Base-by-base conservation (phyloP, 2,329 filamentous ascomycete genomes). In the Trichophyton benhamiae region DNA sequence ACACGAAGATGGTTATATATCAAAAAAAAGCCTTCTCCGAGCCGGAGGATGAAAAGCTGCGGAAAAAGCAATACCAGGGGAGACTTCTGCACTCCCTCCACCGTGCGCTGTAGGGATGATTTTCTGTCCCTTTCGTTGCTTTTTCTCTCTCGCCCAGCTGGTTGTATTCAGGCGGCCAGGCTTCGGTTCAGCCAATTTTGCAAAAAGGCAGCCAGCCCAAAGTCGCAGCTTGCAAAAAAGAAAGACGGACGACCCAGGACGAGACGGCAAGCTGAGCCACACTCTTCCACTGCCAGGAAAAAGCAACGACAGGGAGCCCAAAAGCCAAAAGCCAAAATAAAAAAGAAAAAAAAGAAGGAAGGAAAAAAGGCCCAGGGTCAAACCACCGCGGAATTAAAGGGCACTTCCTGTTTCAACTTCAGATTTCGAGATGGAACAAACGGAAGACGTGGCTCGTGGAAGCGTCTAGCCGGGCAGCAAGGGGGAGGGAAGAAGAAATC, bases 1-100 rank as follows among this genome's bases (percentile, higher is more conserved):
- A 42, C 25, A 61, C 17, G 58, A 42, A 52, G 44, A 49, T 60
- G 25, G 13, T 55, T 49, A 49, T 49, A 49, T 49, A 42, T 42
- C 41, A n/a, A 17, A n/a, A 41, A 41, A 9, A 49, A 36, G 49
- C 25, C 49, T n/a, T 42, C 41, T 25, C 20, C 20, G 46, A 48
- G 20, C 20, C 46, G 25, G 49, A 55, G 30, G 30, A 55, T 55
- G 30, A 33, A 55, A 30, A 55, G 30, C 25, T n/a, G n/a, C 25
- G n/a, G n/a, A 55, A 55, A 55, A 55, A 55, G 49, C 13, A 55
- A 55, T 36, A 55, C 49, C 49, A 55, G 25, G 25, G 49, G 13
- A 17, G 38, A 41, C 38, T n/a, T 42, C 25, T 55, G 22, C 27
- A 27, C 33, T 36, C n/a, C 49, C 49, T 55, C 49, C 49, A 55